Evolutionary conservation across 2,329 filamentous ascomycete species (phyloP).

Genomic region (Phialemoniopsis sp.): DNA sequence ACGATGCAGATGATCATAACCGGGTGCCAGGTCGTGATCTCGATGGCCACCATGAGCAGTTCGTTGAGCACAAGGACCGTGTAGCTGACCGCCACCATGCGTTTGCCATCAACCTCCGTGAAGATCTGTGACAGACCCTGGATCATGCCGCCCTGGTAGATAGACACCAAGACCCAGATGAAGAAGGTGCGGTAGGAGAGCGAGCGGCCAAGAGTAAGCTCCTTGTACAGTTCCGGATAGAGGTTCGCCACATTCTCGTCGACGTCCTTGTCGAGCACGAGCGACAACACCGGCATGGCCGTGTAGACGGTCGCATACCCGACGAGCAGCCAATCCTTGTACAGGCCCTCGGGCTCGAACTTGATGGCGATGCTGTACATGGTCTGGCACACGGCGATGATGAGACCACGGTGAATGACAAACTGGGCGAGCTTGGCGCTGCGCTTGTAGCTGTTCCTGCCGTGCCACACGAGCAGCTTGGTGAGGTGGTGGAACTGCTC

Average conservation of each 20-base stretch:
- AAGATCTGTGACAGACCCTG: conserved; percentile 91
- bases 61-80: conserved; percentile 92
- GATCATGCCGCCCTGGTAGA: conserved; percentile 94
- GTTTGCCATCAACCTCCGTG: conserved; percentile 67
- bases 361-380: conserved; percentile 92
- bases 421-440: conserved; percentile 95
- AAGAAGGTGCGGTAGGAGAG: conserved; percentile 94
- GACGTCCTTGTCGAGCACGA: conserved; percentile 92
- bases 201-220: conserved; percentile 83
- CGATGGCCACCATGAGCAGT: conserved; percentile 92
- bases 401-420: conserved; percentile 93
- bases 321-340: conserved; percentile 94
- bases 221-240: conserved; percentile 96
- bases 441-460: conserved; percentile 94
- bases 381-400: conserved; percentile 93
- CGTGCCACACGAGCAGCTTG: conserved; percentile 98
- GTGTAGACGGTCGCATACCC: conserved; percentile 97
- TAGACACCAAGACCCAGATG: conserved; percentile 89
- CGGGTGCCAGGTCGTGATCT: conserved; percentile 95
- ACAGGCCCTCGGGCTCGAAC: conserved; percentile 91
- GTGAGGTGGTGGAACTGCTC: conserved; percentile 93
- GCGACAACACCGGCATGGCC: conserved; percentile 84
- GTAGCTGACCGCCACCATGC: conserved; percentile 88
- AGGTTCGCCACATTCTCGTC: conserved; percentile 90
- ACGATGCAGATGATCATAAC: conserved; percentile 83